Percentiles rank a stretch among this genome's conserved stretches.
phyloP scores from a whole-genome alignment of 495 filamentous ascomycete species.

The Chaetomium fimeti region DNA sequence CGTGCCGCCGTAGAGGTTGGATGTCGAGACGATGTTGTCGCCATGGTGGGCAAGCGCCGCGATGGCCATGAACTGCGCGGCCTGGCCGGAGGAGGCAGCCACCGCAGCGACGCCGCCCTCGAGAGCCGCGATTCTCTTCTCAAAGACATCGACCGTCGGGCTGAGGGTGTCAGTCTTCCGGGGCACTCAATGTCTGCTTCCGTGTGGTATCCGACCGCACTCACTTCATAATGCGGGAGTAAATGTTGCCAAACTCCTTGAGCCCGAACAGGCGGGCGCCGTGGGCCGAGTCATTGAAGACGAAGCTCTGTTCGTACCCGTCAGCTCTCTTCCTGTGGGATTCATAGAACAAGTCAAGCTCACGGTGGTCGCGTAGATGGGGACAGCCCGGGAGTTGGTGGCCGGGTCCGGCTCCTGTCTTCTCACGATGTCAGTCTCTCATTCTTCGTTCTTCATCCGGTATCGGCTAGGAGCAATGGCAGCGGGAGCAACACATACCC shows the following conservation, averaged over 20 bases:
- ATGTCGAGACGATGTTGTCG: constrained; percentile 94
- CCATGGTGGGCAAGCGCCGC: constrained; percentile 77
- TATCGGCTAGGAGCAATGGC: neutral
- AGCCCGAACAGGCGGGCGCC: constrained; percentile 94
- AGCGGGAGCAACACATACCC: constrained; percentile 57
- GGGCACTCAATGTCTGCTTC: neutral
- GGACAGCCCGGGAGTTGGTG: constrained; percentile 88
- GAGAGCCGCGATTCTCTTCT: constrained; percentile 93
- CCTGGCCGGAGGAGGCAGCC: constrained; percentile 85
- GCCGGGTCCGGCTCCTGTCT: constrained; percentile 77
- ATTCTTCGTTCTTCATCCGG: constrained; percentile 5
- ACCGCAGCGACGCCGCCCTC: constrained; percentile 92
- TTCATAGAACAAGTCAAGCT: constrained; percentile 25
- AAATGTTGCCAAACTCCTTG: constrained; percentile 98
- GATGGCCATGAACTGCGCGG: constrained; percentile 92
- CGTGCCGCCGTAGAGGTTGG: constrained; percentile 92
- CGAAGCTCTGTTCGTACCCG: constrained; percentile 61
- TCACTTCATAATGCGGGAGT: constrained; percentile 93
- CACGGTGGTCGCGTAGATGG: constrained; percentile 93
- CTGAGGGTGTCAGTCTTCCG: constrained; percentile 32
- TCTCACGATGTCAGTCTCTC: constrained; percentile 37
- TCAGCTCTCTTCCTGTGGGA: constrained; percentile 12
- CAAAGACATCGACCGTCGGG: constrained; percentile 97
- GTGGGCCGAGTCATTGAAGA: constrained; percentile 96
- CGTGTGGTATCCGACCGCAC: constrained; percentile 21